Conservation (phyloP, 345 rosid genomes). For the Moringa oleifera region DNA sequence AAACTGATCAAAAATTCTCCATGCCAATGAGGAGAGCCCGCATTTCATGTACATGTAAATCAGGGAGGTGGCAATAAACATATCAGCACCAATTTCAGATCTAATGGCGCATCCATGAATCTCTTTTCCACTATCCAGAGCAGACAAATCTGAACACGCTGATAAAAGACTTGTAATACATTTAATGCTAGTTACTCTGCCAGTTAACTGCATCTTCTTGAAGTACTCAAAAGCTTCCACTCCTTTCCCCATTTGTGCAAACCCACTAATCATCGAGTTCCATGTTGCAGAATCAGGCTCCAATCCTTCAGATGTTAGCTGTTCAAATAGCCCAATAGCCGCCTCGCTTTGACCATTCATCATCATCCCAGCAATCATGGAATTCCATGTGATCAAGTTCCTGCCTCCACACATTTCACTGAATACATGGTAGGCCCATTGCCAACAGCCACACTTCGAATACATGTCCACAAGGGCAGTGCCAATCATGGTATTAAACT, state of each 20-base stretch:
- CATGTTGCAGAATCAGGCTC: slow-evolving; percentile 63
- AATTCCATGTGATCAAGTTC: slow-evolving; percentile 57
- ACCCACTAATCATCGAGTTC: slow-evolving; percentile 65
- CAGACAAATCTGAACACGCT: slow-evolving; percentile 51
- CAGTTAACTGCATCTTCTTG: slow-evolving; percentile 44
- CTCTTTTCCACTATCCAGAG: slow-evolving; percentile 49
- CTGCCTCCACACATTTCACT: slow-evolving; percentile 33
- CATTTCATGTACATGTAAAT: slow-evolving; percentile 65
- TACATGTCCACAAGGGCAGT: slow-evolving; percentile 64
- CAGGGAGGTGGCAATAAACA: slow-evolving; percentile 44
- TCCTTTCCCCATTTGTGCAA: slow-evolving; percentile 46
- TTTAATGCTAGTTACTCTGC: slow-evolving; percentile 38
- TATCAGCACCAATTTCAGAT: slow-evolving; percentile 29
- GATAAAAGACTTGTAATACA: slow-evolving; percentile 55
- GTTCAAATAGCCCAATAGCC: slow-evolving; percentile 44
- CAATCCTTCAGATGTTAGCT: slow-evolving; percentile 37
- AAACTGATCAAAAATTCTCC: slow-evolving; percentile 35
- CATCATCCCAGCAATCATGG: slow-evolving; percentile 61
- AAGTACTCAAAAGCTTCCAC: slow-evolving; percentile 44
- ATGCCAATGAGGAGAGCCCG: slow-evolving; percentile 38
- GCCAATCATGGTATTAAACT: slow-evolving; percentile 39
- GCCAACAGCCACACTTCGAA: slow-evolving; percentile 48
- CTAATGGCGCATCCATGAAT: slow-evolving; percentile 47
- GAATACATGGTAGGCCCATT: slow-evolving; percentile 38
- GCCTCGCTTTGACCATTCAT: slow-evolving; percentile 37